These are phyloP conservation scores for Diplogelasinospora grovesii DNA, from an alignment of 495 filamentous ascomycete species.

Conservation along the genomic window DNA sequence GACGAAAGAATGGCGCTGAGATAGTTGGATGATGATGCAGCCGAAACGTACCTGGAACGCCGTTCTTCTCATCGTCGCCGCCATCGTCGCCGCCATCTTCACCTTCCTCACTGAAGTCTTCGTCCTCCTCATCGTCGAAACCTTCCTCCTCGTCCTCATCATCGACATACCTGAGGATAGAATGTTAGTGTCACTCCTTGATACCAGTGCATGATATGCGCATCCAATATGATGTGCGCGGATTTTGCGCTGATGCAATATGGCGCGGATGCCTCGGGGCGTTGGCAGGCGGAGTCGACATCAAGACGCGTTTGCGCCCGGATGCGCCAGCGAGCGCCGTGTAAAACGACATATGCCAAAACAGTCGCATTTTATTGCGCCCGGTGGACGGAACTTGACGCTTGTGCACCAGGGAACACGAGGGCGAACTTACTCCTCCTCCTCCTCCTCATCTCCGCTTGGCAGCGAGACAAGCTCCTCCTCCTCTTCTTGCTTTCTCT, in stretches of 20 bases:
- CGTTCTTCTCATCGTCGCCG: slow-evolving; percentile 25
- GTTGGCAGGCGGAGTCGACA: background rate
- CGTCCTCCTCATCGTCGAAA: slow-evolving; percentile 31
- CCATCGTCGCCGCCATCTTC: slow-evolving; percentile 28
- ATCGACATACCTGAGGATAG: slow-evolving; percentile 30
- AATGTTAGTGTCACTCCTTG: too few relatives aligned
- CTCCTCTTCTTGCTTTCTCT: slow-evolving; percentile 45
- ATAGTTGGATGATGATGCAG: background rate
- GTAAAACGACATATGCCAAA: too few relatives aligned
- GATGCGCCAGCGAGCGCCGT: slow-evolving; percentile 18
- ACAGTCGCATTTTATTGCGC: too few relatives aligned
- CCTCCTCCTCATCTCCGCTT: slow-evolving; percentile 45
- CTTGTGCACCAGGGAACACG: too few relatives aligned
- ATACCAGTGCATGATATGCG: too few relatives aligned
- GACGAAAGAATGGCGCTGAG: too few relatives aligned
- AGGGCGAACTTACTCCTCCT: slow-evolving; percentile 44
- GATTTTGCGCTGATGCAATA: background rate
- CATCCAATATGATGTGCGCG: background rate
- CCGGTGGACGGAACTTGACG: too few relatives aligned
- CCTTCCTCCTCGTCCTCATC: slow-evolving; percentile 37
- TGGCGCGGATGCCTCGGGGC: background rate
- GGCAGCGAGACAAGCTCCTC: slow-evolving; percentile 49
- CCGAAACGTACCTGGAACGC: slow-evolving; percentile 19
- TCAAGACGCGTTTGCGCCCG: slow-evolving; percentile 13
- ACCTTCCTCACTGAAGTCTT: slow-evolving; percentile 27